phyloP scores from a whole-genome alignment of 2,329 filamentous ascomycete genomes.

The Xylaria sp. region DNA sequence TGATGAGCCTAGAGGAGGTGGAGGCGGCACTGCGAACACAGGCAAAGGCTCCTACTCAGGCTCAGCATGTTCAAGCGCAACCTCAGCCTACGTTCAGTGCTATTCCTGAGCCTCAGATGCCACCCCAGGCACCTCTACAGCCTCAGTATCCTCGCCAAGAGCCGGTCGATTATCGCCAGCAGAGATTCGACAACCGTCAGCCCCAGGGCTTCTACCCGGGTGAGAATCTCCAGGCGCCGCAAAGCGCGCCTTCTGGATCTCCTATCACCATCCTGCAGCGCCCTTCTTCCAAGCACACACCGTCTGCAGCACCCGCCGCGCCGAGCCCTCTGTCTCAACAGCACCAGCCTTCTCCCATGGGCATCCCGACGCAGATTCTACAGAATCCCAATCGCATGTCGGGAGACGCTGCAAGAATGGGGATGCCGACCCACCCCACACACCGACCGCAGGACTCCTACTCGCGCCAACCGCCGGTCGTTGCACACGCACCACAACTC shows the following conservation, averaged over 20 bases:
- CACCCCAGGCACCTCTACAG: slow-evolving; percentile 17
- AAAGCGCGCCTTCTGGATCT: slow-evolving; percentile 46
- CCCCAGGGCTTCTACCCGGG: slow-evolving; percentile 29
- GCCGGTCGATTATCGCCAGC: slow-evolving; percentile 31
- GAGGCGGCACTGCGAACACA: slow-evolving; percentile 88
- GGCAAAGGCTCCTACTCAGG: slow-evolving; percentile 49
- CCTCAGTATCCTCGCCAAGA: slow-evolving; percentile 35
- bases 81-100: slow-evolving; percentile 30
- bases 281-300: slow-evolving; percentile 48
- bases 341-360: slow-evolving; percentile 46
- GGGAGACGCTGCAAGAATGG: slow-evolving; percentile 47
- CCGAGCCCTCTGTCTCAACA: slow-evolving; percentile 40
- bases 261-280: slow-evolving; percentile 60
- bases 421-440: slow-evolving; percentile 35
- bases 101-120: slow-evolving; percentile 23
- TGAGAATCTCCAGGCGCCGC: slow-evolving; percentile 34
- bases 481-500: slow-evolving; percentile 71
- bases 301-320: slow-evolving; percentile 38
- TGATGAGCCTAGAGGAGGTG: slow-evolving; percentile 96
- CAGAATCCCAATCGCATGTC: slow-evolving; percentile 75
- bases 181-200: slow-evolving; percentile 33
- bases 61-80: slow-evolving; percentile 40
- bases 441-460: slow-evolving; percentile 58
- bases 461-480: slow-evolving; percentile 56
- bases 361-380: slow-evolving; percentile 70